Conservation (phyloP, 2,329 filamentous ascomycete species). For the Ceratocystiopsis minuta region DNA sequence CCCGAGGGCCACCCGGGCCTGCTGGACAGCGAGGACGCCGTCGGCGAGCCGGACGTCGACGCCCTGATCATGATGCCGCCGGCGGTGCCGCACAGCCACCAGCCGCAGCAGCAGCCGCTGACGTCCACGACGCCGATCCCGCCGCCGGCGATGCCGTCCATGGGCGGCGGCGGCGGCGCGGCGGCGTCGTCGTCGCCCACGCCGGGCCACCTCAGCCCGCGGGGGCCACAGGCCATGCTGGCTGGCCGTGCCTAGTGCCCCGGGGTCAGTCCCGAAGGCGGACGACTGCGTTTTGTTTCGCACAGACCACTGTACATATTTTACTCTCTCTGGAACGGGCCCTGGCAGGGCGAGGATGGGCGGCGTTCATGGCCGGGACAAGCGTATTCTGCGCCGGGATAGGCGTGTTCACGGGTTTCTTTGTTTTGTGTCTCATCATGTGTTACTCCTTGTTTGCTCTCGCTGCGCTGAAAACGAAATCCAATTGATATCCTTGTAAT, state of each 20-base stretch:
- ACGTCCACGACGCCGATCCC: conserved; percentile 6
- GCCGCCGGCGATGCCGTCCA: not conserved
- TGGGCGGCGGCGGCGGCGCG: not conserved
- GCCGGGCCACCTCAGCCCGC: not conserved
- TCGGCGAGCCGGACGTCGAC: conserved; percentile 35
- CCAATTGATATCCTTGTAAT: too few species aligned
- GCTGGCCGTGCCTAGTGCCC: conserved; percentile 1
- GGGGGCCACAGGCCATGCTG: not conserved
- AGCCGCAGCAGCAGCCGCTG: not conserved
- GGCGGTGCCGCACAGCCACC: conserved; percentile 1
- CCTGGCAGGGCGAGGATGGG: too few species aligned
- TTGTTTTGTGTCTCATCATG: not conserved
- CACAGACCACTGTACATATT: too few species aligned
- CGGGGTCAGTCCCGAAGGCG: too few species aligned
- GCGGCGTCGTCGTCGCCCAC: conserved; percentile 1
- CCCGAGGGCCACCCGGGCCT: conserved; percentile 29
- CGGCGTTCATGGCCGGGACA: too few species aligned
- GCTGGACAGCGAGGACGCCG: conserved; percentile 34
- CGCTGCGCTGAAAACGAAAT: too few species aligned
- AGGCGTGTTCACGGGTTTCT: too few species aligned
- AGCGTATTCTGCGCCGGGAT: too few species aligned
- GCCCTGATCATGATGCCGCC: conserved; percentile 14
- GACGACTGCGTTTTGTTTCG: too few species aligned
- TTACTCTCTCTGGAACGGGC: too few species aligned
- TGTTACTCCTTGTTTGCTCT: too few species aligned